Base-by-base conservation (phyloP, 1,284 basidiomycete species). In the Fomitopsis betulina region DNA sequence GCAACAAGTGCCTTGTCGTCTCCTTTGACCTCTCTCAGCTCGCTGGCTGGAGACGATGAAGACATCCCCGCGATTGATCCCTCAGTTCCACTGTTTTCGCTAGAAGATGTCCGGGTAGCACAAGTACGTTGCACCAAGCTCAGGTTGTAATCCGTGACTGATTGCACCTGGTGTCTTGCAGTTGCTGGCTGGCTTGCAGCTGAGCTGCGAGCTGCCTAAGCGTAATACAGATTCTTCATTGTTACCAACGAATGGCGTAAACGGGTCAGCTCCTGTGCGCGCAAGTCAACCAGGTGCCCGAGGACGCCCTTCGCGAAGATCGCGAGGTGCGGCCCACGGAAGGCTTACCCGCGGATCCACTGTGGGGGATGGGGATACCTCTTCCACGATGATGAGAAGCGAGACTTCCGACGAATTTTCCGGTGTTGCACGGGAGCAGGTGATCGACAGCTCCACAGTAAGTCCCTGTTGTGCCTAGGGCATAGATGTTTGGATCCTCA, bases 21-120 rank as follows among this genome's bases (percentile, higher is more conserved):
- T 6, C 88, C 89, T 7, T 73, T 91, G 50, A 91, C 89, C 19
- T 89, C 87, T 1, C 70, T 91, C 55, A 89, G 86, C 63, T 89
- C 88, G 53, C 72, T 90, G 55, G 86, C 87, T 51, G 87, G 86
- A 57, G 80, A 83, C 35, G 47, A 50, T 30, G 82, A 83, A n/a
- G 71, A 72, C 43, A 62, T 67, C 9, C 61, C 68, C 5, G 40
- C 59, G 13, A 33, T 58, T 19, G 61, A 60, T 17, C 59, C 64
- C 39, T 61, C 66, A 17, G 54, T 59, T 9, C 60, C 66, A 12
- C 56, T 69, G 53, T 64, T 73, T 55, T 69, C 72, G 2, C 55
- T 68, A n/a, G 77, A 80, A 51, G 77, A 79, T 54, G 63, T 80
- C 49, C 69, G 65, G 40, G 70, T 72, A 1, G 77, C 79, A 45